A percentile compares a stretch with the other conserved stretches of the same genome.
phyloP scores from a whole-genome alignment of 768 basidiomycete species.

The Naganishia kalamii region DNA sequence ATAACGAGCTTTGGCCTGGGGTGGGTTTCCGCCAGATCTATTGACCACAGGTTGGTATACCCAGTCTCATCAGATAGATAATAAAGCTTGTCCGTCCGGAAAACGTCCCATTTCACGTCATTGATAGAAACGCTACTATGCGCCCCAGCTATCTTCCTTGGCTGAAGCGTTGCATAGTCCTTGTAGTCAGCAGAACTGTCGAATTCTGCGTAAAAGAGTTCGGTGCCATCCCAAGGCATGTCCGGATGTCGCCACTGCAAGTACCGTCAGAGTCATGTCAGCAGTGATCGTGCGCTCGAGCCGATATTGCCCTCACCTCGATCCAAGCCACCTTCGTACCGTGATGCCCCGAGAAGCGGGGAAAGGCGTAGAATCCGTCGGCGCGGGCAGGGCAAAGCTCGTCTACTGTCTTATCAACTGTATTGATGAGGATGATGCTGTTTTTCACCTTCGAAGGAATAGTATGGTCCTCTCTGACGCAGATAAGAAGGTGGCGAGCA shows the following conservation, averaged over 20 bases:
- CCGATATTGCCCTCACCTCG: conserved; percentile 50
- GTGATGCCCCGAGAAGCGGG: conserved; percentile 56
- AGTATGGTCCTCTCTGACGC: conserved; percentile 69
- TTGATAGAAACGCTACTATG: conserved; percentile 53
- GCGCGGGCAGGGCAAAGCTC: conserved; percentile 47
- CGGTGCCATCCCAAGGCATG: conserved; percentile 66
- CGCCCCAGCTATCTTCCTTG: conserved; percentile 55
- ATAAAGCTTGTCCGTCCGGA: conserved; percentile 53
- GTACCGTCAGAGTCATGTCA: background rate
- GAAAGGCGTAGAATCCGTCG: conserved; percentile 62
- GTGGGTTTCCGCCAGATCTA: conserved; percentile 35
- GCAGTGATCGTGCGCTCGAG: background rate
- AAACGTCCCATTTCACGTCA: conserved; percentile 57
- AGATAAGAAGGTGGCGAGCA: conserved; percentile 55
- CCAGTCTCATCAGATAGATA: conserved; percentile 64
- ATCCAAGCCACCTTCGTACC: conserved; percentile 59
- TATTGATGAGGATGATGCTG: conserved; percentile 57
- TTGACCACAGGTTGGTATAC: conserved; percentile 62
- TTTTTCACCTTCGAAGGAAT: conserved; percentile 55
- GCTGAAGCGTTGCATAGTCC: conserved; percentile 45
- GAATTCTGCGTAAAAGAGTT: conserved; percentile 52
- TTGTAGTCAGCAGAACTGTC: background rate
- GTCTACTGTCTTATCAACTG: conserved; percentile 48
- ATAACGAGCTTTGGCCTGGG: background rate
- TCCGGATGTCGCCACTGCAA: conserved; percentile 52